A percentile compares a stretch with the other conserved stretches of the same genome.
Conservation (phyloP, 1,284 basidiomycete species). For the Spongiforma sp. region DNA sequence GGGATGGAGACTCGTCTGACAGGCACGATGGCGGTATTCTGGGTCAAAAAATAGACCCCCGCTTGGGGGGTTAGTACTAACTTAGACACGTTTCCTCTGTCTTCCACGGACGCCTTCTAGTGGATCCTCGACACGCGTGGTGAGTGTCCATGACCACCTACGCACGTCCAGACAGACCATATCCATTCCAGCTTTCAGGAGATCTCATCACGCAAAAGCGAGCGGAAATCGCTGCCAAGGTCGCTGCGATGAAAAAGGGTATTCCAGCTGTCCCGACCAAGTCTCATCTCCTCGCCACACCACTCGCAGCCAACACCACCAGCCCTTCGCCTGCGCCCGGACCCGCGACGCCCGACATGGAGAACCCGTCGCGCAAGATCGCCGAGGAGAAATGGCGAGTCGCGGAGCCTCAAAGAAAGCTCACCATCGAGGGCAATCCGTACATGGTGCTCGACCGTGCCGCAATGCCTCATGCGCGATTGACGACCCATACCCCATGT, state of each 20-base stretch:
- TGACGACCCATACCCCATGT: constrained; percentile 36
- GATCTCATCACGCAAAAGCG: constrained; percentile 79
- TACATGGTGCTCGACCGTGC: constrained; percentile 65
- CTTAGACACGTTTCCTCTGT: too few relatives aligned
- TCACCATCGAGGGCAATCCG: constrained; percentile 78
- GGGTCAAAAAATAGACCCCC: constrained; percentile 23
- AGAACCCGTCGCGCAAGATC: constrained; percentile 71
- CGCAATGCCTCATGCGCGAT: background rate
- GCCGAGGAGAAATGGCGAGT: constrained; percentile 83
- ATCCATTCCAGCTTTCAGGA: constrained; percentile 44
- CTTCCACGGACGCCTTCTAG: constrained; percentile 57
- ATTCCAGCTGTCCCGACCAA: constrained; percentile 37
- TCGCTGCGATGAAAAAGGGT: constrained; percentile 75
- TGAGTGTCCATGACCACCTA: constrained; percentile 35
- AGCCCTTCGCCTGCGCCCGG: constrained; percentile 42
- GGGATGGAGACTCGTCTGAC: constrained; percentile 19
- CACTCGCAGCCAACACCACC: constrained; percentile 39
- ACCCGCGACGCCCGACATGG: constrained; percentile 51
- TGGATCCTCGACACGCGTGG: constrained; percentile 47
- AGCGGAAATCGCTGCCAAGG: constrained; percentile 85
- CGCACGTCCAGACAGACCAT: constrained; percentile 13
- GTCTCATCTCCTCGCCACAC: constrained; percentile 25
- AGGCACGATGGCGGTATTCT: background rate
- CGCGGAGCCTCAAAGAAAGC: constrained; percentile 76
- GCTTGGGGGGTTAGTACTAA: constrained; percentile 17